Percentiles rank a stretch among this genome's conserved stretches.
These are phyloP conservation scores for Plasmodium vinckei DNA, from an alignment of 169 alveolate genomes.

Conservation along the genomic window DNA sequence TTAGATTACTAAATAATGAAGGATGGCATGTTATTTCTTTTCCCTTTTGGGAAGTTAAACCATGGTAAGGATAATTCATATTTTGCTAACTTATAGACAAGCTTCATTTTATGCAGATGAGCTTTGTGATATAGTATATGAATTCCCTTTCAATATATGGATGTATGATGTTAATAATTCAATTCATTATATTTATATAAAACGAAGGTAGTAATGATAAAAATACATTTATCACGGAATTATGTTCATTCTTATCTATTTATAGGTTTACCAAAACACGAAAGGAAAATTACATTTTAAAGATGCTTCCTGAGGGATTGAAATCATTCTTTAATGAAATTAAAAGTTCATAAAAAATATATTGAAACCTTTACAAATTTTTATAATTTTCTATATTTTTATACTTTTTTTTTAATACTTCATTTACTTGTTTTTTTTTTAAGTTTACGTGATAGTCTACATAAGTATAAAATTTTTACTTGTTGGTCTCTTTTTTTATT, in stretches of 20 bases:
- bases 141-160: too few species aligned
- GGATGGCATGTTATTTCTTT: conserved; percentile 65
- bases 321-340: conserved; percentile 38
- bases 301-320: conserved; percentile 36
- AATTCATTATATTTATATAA: too few species aligned
- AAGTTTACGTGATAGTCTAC: too few species aligned
- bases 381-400: neutral
- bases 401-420: neutral
- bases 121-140: too few species aligned
- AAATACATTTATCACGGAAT: too few species aligned
- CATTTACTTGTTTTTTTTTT: too few species aligned
- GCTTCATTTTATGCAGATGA: too few species aligned
- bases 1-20: conserved; percentile 54
- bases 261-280: conserved; percentile 65
- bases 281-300: conserved; percentile 59
- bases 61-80: conserved; percentile 33
- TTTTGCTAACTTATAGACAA: too few species aligned
- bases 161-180: too few species aligned
- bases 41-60: conserved; percentile 76
- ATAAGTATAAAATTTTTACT: too few species aligned
- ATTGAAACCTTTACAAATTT: neutral
- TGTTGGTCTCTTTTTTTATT: too few species aligned
- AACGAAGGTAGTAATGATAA: too few species aligned
- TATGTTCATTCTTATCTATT: neutral
- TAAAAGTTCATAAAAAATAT: neutral